Evolutionary conservation across 805 yeast genomes (phyloP).

Genomic region (Ogataea ganodermae): DNA sequence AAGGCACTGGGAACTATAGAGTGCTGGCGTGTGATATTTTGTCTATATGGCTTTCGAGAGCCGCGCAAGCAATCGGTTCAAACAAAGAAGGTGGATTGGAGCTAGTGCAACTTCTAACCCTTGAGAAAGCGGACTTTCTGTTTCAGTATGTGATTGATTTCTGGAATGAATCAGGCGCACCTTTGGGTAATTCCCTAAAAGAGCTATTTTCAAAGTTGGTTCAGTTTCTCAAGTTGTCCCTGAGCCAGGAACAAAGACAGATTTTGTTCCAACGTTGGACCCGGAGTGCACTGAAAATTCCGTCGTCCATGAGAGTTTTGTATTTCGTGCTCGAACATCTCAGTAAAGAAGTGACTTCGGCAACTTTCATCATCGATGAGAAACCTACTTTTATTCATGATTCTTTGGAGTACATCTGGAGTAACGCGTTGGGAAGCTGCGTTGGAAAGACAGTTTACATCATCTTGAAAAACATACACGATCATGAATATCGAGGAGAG

Average conservation of each 20-base stretch:
- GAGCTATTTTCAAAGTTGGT: conserved; percentile 61
- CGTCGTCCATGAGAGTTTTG: conserved; percentile 56
- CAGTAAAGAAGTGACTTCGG: conserved; percentile 47
- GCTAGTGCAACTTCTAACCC: conserved; percentile 12
- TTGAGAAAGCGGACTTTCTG: conserved; percentile 34
- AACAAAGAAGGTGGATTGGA: not conserved
- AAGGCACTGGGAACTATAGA: conserved; percentile 41
- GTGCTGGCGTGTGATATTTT: conserved; percentile 58
- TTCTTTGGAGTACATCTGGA: conserved; percentile 52
- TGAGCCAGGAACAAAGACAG: conserved; percentile 16
- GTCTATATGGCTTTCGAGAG: conserved; percentile 64
- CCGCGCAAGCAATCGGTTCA: conserved; percentile 39
- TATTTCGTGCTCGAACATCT: conserved; percentile 63
- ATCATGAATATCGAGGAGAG: conserved; percentile 21
- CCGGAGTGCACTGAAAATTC: conserved; percentile 41
- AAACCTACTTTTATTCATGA: conserved; percentile 49
- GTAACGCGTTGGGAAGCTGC: conserved; percentile 66
- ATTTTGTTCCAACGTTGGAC: conserved; percentile 48
- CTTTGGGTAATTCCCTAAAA: conserved; percentile 67
- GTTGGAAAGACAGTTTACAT: conserved; percentile 58
- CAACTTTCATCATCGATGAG: conserved; percentile 40
- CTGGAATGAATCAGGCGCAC: conserved; percentile 71
- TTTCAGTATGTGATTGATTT: conserved; percentile 62
- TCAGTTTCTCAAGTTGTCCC: conserved; percentile 31
- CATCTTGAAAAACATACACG: conserved; percentile 39